These are phyloP conservation scores for Ophiocordyceps camponoti-rufipedis DNA, from an alignment of 2,329 filamentous ascomycete genomes.

Conservation along the genomic window DNA sequence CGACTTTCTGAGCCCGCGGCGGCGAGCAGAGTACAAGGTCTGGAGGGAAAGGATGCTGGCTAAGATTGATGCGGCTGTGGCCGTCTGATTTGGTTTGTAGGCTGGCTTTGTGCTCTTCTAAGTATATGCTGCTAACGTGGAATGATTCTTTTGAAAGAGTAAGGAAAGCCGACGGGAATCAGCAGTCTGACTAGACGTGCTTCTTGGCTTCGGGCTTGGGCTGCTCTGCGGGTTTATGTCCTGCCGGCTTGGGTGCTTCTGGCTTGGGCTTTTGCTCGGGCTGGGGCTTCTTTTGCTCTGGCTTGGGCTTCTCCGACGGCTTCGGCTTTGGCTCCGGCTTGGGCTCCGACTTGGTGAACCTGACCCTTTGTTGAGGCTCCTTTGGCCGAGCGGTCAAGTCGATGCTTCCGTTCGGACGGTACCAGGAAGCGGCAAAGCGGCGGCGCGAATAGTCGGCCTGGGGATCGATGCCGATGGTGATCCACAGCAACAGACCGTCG, in stretches of 20 bases:
- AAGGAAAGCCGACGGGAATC: too few relatives aligned
- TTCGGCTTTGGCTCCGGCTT: not conserved
- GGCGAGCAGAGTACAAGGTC: constrained; percentile 36
- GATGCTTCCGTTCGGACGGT: constrained; percentile 1
- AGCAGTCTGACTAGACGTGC: too few relatives aligned
- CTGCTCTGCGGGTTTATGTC: not conserved
- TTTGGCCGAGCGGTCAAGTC: not conserved
- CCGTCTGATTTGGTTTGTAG: too few relatives aligned
- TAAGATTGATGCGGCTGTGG: constrained; percentile 29
- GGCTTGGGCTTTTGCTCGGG: not conserved
- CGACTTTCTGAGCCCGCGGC: constrained; percentile 50
- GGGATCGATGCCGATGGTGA: constrained; percentile 29
- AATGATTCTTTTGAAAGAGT: too few relatives aligned
- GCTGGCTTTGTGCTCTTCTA: not conserved
- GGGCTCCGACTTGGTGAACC: not conserved
- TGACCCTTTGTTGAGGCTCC: not conserved
- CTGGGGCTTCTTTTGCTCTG: not conserved
- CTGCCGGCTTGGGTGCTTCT: not conserved
- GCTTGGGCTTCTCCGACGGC: not conserved
- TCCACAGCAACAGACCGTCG: constrained; percentile 35
- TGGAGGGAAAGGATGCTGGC: constrained; percentile 47
- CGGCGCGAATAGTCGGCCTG: constrained; percentile 2
- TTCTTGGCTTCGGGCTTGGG: not conserved
- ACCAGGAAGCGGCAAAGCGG: constrained; percentile 1
- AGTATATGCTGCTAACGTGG: too few relatives aligned